Percentiles rank a stretch among this genome's conserved stretches.
Evolutionary conservation across 1,284 basidiomycete species (phyloP).

Genomic region (Leccinum griseonigrum): DNA sequence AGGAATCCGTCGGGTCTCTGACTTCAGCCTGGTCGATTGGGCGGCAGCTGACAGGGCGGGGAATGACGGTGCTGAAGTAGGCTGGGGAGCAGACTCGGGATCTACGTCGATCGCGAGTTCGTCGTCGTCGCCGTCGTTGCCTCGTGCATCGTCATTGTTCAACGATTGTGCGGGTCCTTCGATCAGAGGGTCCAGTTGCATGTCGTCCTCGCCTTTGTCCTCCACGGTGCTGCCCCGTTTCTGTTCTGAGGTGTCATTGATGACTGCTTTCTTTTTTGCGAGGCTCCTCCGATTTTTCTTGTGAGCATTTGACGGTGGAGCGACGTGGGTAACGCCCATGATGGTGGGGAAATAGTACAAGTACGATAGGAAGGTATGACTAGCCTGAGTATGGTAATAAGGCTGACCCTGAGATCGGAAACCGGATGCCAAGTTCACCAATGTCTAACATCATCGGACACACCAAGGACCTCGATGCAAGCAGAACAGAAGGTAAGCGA

Average conservation of each 20-base stretch:
- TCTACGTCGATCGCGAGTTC: conserved; percentile 63
- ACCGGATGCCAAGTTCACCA: no score
- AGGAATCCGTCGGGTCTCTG: conserved; percentile 80
- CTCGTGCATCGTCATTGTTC: conserved; percentile 15
- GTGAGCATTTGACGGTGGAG: conserved; percentile 30
- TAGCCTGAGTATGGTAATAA: conserved; percentile 7
- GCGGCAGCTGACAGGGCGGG: conserved; percentile 58
- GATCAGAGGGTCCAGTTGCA: conserved; percentile 27
- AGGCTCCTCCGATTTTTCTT: conserved; percentile 59
- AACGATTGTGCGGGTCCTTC: conserved; percentile 5
- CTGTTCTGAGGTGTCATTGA: conserved; percentile 13
- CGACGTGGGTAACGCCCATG: conserved; percentile 58
- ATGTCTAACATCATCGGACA: conserved; percentile 22
- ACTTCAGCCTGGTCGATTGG: conserved; percentile 56
- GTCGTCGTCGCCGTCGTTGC: conserved; percentile 50
- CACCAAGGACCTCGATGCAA: conserved; percentile 19
- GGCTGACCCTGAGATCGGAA: conserved; percentile 10
- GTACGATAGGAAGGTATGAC: not conserved
- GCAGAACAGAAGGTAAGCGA: conserved; percentile 26
- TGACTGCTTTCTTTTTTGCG: conserved; percentile 42
- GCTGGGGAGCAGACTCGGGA: conserved; percentile 38
- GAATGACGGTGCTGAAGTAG: conserved; percentile 59
- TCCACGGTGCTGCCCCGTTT: conserved; percentile 12
- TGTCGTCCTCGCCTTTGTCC: conserved; percentile 37
- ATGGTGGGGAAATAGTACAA: conserved; percentile 34